Conservation (phyloP, 257 asterid species). For the Thymus mandschuricus region DNA sequence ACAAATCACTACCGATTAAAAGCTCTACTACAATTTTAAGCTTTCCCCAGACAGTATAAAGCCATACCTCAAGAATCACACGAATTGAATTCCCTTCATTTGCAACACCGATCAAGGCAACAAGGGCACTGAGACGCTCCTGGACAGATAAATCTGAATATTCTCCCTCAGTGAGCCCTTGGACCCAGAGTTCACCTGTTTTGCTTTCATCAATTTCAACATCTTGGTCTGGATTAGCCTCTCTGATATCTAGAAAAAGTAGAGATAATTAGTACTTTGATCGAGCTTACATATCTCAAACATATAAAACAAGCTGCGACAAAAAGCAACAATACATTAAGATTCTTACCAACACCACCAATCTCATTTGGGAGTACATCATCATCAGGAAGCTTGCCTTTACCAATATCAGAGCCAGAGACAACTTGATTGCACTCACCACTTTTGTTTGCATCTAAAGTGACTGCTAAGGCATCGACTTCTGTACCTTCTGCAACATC, state of each 20-base stretch:
- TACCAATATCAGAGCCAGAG: conserved; percentile 49
- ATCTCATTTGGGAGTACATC: conserved; percentile 44
- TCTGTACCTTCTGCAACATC: conserved; percentile 85
- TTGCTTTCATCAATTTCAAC: conserved; percentile 89
- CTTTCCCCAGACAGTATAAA: background rate
- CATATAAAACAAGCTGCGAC: conserved; percentile 4
- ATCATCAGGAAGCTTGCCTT: conserved; percentile 51
- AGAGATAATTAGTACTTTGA: conserved; percentile 24
- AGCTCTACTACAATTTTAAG: conserved; percentile 19
- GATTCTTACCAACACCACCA: conserved; percentile 51
- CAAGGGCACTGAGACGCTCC: conserved; percentile 95
- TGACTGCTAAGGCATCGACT: conserved; percentile 70
- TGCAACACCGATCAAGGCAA: conserved; percentile 81
- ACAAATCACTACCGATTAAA: conserved; percentile 21
- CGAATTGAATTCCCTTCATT: conserved; percentile 98
- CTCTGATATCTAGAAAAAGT: conserved; percentile 47
- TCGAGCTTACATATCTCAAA: conserved; percentile 12
- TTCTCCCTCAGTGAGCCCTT: conserved; percentile 96
- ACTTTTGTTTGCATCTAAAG: conserved; percentile 52
- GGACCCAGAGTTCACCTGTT: conserved; percentile 94
- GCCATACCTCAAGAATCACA: conserved; percentile 63
- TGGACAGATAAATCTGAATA: conserved; percentile 90
- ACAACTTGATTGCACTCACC: conserved; percentile 47
- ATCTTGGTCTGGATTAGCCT: conserved; percentile 53
- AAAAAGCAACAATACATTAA: conserved; percentile 3